Evolutionary conservation across 202 grass and related monocot species (phyloP).

Genomic region (Zizania palustris): DNA sequence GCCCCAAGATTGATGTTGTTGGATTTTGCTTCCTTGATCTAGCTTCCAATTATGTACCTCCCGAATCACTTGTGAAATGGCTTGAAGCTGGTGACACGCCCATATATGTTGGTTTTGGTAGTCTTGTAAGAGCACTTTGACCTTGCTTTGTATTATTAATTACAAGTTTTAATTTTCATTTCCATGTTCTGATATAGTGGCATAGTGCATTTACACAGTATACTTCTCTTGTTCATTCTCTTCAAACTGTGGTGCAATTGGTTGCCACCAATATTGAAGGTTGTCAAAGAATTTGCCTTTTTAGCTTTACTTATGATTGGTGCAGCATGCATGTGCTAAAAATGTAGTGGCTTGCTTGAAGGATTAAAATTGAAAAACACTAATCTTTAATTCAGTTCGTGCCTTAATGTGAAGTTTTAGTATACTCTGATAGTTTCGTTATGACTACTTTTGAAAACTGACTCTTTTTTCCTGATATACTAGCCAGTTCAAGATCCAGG

Average conservation of each 20-base stretch:
- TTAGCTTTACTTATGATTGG: background rate
- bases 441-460: slow-evolving; percentile 17
- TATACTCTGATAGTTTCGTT: slow-evolving; percentile 13
- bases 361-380: slow-evolving; percentile 15
- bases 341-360: slow-evolving; percentile 16
- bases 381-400: slow-evolving; percentile 6
- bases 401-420: slow-evolving; percentile 1
- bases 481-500: slow-evolving; percentile 95
- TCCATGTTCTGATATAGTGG: too few relatives aligned
- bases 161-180: background rate
- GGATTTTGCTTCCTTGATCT: slow-evolving; percentile 99
- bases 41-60: slow-evolving; percentile 85
- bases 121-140: slow-evolving; percentile 75
- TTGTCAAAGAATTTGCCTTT: background rate
- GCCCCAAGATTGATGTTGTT: slow-evolving; percentile 90
- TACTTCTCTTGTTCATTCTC: background rate
- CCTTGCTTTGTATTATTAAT: slow-evolving; percentile 38
- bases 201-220: background rate
- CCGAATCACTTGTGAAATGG: slow-evolving; percentile 85
- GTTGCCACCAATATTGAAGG: too few relatives aligned
- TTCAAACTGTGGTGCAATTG: too few relatives aligned
- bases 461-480: slow-evolving; percentile 36
- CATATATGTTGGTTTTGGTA: slow-evolving; percentile 95
- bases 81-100: slow-evolving; percentile 83
- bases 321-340: background rate